Evolutionary conservation across 352 stramenopile species (phyloP).

Genomic region (Phytophthora citricola): DNA sequence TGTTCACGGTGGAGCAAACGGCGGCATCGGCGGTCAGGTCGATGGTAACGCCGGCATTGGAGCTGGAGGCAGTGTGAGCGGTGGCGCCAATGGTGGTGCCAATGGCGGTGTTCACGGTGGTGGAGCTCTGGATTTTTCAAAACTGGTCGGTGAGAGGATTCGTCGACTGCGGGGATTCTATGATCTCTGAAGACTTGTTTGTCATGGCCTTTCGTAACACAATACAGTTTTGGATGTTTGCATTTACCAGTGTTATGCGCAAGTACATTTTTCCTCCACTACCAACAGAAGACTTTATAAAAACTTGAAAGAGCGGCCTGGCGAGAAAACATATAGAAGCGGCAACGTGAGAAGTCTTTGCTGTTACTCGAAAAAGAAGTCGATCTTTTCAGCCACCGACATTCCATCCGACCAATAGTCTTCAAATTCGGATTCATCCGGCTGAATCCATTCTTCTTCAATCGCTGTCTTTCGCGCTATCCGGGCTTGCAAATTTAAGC

Average conservation of each 20-base stretch:
- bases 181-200: too few relatives aligned
- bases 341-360: background rate
- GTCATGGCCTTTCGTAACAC: too few relatives aligned
- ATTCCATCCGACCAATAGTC: background rate
- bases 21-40: background rate
- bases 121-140: too few relatives aligned
- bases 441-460: background rate
- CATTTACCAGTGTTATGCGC: too few relatives aligned
- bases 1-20: background rate
- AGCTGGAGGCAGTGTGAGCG: background rate
- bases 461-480: background rate
- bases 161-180: too few relatives aligned
- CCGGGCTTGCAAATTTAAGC: background rate
- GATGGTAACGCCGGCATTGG: background rate
- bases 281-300: too few relatives aligned
- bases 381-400: background rate
- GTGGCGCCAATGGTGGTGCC: background rate
- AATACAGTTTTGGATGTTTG: too few relatives aligned
- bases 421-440: background rate
- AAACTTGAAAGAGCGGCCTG: too few relatives aligned
- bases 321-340: too few relatives aligned
- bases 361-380: background rate
- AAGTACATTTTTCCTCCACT: too few relatives aligned
- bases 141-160: too few relatives aligned
- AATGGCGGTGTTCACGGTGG: background rate